These are phyloP conservation scores for Aphanocladium album DNA, from an alignment of 2,329 filamentous ascomycete species.

Conservation along the genomic window DNA sequence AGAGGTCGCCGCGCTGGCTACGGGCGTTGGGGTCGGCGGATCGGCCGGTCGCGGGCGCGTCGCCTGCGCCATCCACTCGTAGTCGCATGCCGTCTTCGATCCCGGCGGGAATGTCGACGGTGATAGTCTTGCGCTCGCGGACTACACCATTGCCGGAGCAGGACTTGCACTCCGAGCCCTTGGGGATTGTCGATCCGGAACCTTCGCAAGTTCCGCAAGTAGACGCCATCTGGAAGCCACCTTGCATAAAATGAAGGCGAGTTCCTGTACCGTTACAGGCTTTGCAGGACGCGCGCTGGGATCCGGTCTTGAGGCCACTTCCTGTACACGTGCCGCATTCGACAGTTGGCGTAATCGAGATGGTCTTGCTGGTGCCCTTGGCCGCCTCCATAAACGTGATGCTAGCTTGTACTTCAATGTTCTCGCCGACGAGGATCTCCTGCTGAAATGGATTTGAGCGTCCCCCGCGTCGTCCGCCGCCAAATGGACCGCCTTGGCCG, in stretches of 20 bases:
- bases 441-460: constrained; percentile 63
- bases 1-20: constrained; percentile 79
- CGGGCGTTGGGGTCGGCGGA: constrained; percentile 57
- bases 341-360: constrained; percentile 75
- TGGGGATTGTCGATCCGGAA: constrained; percentile 68
- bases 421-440: constrained; percentile 85
- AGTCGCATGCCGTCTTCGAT: constrained; percentile 96
- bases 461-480: constrained; percentile 48
- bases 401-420: constrained; percentile 89
- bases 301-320: constrained; percentile 76
- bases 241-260: constrained; percentile 81
- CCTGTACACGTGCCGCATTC: constrained; percentile 80
- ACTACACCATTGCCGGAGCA: constrained; percentile 82
- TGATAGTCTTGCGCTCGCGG: constrained; percentile 76
- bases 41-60: constrained; percentile 73
- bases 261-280: constrained; percentile 82
- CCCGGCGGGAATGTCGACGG: constrained; percentile 87
- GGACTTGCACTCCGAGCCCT: constrained; percentile 71
- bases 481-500: constrained; percentile 43
- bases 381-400: constrained; percentile 96
- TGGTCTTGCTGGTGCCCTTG: constrained; percentile 84
- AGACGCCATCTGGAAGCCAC: constrained; percentile 92
- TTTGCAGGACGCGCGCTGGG: constrained; percentile 67
- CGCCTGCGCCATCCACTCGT: constrained; percentile 78
- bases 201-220: constrained; percentile 81